Base-by-base conservation (phyloP, 768 basidiomycete genomes). In the Mycena galopus region DNA sequence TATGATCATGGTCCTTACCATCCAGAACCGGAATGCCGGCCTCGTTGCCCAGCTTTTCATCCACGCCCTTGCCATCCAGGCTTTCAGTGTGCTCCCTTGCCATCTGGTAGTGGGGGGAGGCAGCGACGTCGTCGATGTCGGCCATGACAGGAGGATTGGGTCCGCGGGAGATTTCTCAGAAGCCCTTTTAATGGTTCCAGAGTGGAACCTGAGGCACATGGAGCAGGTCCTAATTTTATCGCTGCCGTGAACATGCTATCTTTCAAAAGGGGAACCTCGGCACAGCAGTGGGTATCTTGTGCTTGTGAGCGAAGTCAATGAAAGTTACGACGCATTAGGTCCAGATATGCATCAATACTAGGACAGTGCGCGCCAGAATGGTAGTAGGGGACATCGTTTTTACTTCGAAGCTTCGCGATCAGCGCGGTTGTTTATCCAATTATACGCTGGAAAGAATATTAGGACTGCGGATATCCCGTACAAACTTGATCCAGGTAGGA, bases 1-100 rank as follows among this genome's bases (percentile, higher is more conserved):
- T 9, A 16, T 17, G 11, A 29, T 4, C 21, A 55, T n/a, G 56
- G 5, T n/a, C 75, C 82, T 58, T 42, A 81, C 82, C 78, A 64
- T 79, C 78, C 57, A 80, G 67, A 23, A 73, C 27, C 47, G 75
- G 67, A 5, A 65, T 21, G 35, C 51, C 72, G 8, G 73, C 73
- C 65, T 79, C 74, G 14, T 76, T 73, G 32, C 65, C 74, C 19
- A 69, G 58, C 51, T 81, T 82, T 73, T 81, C 80, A 69, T 80
- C 78, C 42, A 8, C 11, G 16, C 55, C 10, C 32, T 67, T 72
- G 29, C 66, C 50, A 69, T 77, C 58, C 60, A 64, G 32, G 75
- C 64, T 62, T 63, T 78, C 14, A 53, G 60, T 47, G 59, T 61
- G 19, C 69, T 76, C 44, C 76, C 75, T 67, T 77, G 78, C 47